phyloP scores from a whole-genome alignment of 2,329 filamentous ascomycete genomes.

The Elsinoe fawcettii region DNA sequence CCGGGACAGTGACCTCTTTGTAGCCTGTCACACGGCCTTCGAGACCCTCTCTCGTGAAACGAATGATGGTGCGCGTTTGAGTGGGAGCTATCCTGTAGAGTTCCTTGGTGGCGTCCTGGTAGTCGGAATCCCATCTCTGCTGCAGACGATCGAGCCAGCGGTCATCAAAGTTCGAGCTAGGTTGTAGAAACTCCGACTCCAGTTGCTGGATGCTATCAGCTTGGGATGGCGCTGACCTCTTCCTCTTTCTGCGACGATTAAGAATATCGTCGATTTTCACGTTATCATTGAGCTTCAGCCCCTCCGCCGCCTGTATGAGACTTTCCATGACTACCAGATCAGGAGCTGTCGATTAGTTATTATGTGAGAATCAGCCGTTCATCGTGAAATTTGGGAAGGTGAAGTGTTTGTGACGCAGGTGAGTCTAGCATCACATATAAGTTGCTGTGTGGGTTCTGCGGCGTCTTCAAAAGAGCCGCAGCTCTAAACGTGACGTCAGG shows the following conservation, averaged over 20 bases:
- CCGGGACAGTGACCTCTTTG: conserved; percentile 85
- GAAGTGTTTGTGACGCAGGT: neutral
- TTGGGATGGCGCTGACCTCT: conserved; percentile 34
- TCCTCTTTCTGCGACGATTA: neutral
- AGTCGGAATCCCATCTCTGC: conserved; percentile 69
- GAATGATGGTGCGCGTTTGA: conserved; percentile 87
- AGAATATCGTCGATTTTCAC: conserved; percentile 6
- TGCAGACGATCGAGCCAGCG: conserved; percentile 87
- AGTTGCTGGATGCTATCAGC: conserved; percentile 41
- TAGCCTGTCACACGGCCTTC: conserved; percentile 92
- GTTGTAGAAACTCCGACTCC: conserved; percentile 68
- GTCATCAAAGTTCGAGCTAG: conserved; percentile 68
- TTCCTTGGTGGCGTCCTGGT: conserved; percentile 68
- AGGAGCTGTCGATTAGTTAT: no score
- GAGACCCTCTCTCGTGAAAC: conserved; percentile 83
- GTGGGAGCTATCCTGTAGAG: conserved; percentile 83
- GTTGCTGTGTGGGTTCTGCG: neutral
- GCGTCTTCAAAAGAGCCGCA: neutral
- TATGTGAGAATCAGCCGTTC: no score
- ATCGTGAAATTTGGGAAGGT: no score
- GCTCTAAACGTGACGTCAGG: conserved; percentile 7
- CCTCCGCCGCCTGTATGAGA: neutral
- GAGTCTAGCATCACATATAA: neutral
- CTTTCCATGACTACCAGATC: neutral
- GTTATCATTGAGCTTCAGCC: neutral